These are phyloP conservation scores for Phellinidium pouzarii DNA, from an alignment of 1,284 basidiomycete species.

Conservation along the genomic window DNA sequence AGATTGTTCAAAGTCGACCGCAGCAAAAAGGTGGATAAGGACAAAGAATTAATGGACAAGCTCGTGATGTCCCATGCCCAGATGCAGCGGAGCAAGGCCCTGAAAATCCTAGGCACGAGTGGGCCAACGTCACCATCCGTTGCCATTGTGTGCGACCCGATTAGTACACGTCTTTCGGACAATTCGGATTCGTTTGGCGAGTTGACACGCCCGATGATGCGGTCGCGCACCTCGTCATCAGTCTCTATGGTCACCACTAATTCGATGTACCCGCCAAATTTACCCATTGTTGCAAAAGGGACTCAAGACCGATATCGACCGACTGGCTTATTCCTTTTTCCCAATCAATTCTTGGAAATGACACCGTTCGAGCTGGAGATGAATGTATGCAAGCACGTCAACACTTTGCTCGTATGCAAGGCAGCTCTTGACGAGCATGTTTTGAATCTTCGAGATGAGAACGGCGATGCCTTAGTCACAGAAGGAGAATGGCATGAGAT, in stretches of 20 bases:
- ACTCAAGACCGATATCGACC: conserved; percentile 28
- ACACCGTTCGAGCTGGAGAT: conserved; percentile 55
- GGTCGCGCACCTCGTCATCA: conserved; percentile 12
- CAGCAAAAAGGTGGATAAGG: conserved; percentile 6
- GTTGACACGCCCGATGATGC: background rate
- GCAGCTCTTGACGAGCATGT: conserved; percentile 49
- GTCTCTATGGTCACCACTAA: background rate
- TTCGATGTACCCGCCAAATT: conserved; percentile 1
- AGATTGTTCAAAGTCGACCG: conserved; percentile 9
- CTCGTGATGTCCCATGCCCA: conserved; percentile 10
- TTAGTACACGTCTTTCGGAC: conserved; percentile 7
- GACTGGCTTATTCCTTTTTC: conserved; percentile 25
- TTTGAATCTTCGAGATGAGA: conserved; percentile 32
- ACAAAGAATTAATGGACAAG: conserved; percentile 12
- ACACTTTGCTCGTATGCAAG: conserved; percentile 54
- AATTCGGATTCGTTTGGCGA: conserved; percentile 3
- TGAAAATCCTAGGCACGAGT: conserved; percentile 14
- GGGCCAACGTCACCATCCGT: background rate
- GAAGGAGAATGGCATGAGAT: conserved; percentile 44
- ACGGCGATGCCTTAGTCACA: conserved; percentile 33
- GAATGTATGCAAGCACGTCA: conserved; percentile 59
- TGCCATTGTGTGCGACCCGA: background rate
- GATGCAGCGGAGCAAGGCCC: conserved; percentile 9
- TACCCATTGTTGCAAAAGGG: background rate
- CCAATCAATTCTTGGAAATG: conserved; percentile 44